Percentiles rank a stretch among this genome's conserved stretches.
phyloP scores from a whole-genome alignment of 495 filamentous ascomycete species.

The Aspergillus ostianus region DNA sequence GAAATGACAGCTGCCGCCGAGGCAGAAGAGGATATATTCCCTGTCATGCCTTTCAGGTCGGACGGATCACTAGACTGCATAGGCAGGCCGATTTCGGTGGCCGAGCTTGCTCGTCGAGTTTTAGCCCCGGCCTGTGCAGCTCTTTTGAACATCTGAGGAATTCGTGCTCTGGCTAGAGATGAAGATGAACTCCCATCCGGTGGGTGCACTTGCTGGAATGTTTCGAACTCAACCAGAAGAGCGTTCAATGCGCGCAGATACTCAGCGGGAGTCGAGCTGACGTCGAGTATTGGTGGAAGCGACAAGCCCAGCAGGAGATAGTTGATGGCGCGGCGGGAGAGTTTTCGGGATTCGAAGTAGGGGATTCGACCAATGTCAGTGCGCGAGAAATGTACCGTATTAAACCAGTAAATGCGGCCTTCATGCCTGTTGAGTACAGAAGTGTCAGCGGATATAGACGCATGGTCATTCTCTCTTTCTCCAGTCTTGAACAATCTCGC shows the following conservation, averaged over 20 bases:
- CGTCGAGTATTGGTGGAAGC: conserved; percentile 81
- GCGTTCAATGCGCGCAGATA: conserved; percentile 85
- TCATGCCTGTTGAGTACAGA: conserved; percentile 60
- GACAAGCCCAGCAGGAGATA: conserved; percentile 92
- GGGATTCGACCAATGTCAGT: conserved; percentile 76
- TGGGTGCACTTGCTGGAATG: conserved; percentile 82
- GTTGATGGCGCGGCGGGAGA: conserved; percentile 83
- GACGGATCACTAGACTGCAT: conserved; percentile 54
- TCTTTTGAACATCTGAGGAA: conserved; percentile 88
- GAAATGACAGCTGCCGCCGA: conserved; percentile 40
- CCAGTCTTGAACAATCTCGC: no score
- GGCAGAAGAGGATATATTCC: conserved; percentile 38
- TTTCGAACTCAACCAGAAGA: conserved; percentile 87
- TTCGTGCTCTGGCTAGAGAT: conserved; percentile 70
- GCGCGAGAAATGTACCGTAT: conserved; percentile 87
- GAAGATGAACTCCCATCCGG: conserved; percentile 67
- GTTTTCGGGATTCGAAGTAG: conserved; percentile 78
- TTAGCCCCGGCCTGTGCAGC: conserved; percentile 60
- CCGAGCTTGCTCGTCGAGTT: conserved; percentile 69
- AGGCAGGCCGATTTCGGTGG: conserved; percentile 61
- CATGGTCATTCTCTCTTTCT: no score
- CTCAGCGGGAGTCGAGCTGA: conserved; percentile 74
- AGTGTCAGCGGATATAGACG: no score
- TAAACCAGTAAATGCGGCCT: conserved; percentile 96
- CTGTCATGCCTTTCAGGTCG: conserved; percentile 48